These are phyloP conservation scores for Pseudogymnoascus pannorum DNA, from an alignment of 2,329 filamentous ascomycete species.

Conservation along the genomic window DNA sequence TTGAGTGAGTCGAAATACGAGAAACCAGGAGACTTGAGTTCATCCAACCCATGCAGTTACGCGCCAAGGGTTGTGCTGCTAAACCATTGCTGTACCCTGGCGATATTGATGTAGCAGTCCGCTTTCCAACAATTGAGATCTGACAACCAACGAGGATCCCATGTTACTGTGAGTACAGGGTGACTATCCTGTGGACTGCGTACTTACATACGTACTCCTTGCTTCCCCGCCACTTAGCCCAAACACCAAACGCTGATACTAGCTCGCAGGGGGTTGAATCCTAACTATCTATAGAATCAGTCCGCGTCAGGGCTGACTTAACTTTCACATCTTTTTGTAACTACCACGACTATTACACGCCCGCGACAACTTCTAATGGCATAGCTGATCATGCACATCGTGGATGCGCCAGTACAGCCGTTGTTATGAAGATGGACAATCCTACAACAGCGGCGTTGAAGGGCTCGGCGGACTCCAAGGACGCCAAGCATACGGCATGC, in stretches of 20 bases:
- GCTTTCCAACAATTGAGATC: constrained; percentile 3
- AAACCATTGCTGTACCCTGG: neutral
- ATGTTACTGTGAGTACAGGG: neutral
- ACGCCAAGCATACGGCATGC: constrained; percentile 15
- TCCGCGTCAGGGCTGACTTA: constrained; percentile 1
- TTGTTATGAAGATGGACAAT: constrained; percentile 1
- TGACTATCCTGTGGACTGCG: neutral
- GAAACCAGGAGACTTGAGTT: neutral
- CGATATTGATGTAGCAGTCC: neutral
- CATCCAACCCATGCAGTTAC: neutral
- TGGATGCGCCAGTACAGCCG: neutral
- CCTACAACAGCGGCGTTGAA: neutral
- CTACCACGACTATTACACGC: neutral
- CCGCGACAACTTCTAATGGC: constrained; percentile 3
- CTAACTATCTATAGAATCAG: constrained; percentile 4
- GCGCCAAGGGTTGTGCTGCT: neutral
- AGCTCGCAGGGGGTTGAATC: constrained; percentile 1
- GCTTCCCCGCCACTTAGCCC: neutral
- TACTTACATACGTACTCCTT: constrained; percentile 1
- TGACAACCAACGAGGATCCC: constrained; percentile 7
- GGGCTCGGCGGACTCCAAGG: neutral
- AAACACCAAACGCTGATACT: constrained; percentile 4
- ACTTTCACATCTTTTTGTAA: neutral
- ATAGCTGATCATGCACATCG: neutral
- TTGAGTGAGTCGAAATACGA: neutral